A percentile compares a stretch with the other conserved stretches of the same genome.
Conservation (phyloP, 2,329 filamentous ascomycete species). For the Microdochium nivale region DNA sequence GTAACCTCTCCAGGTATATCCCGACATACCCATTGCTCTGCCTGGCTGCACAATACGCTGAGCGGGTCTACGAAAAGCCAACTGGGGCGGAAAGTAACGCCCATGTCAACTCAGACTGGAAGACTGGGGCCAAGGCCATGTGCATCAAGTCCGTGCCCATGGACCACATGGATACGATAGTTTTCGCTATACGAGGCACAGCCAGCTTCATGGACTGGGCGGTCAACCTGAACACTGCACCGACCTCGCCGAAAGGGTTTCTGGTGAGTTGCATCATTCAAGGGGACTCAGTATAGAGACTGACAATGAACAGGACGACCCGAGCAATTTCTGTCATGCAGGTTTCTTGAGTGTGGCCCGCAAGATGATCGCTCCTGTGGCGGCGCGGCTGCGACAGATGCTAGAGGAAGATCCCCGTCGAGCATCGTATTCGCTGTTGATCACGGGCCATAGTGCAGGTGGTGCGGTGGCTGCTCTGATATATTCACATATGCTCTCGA, state of each 20-base stretch:
- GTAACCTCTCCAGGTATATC: conserved; percentile 45
- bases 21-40: conserved; percentile 70
- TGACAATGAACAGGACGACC: conserved; percentile 47
- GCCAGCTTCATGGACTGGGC: conserved; percentile 80
- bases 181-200: conserved; percentile 77
- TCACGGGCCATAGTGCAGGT: conserved; percentile 81
- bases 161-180: conserved; percentile 69
- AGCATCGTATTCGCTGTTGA: conserved; percentile 60
- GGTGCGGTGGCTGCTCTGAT: conserved; percentile 75
- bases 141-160: conserved; percentile 73
- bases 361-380: conserved; percentile 67
- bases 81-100: conserved; percentile 54
- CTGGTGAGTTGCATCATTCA: conserved; percentile 32
- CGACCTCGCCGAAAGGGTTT: conserved; percentile 58
- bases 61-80: conserved; percentile 63
- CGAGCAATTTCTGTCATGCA: conserved; percentile 68
- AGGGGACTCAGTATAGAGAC: background rate
- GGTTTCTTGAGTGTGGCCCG: conserved; percentile 71
- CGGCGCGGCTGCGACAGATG: conserved; percentile 58
- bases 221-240: conserved; percentile 67
- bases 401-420: conserved; percentile 64
- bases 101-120: conserved; percentile 64
- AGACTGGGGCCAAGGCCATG: conserved; percentile 74
- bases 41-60: conserved; percentile 70
- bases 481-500: conserved; percentile 72